Evolutionary conservation across 73 alveolate species (phyloP), one percentile per base, ranked within the genome.

Genomic region (Halteria grandinella): DNA sequence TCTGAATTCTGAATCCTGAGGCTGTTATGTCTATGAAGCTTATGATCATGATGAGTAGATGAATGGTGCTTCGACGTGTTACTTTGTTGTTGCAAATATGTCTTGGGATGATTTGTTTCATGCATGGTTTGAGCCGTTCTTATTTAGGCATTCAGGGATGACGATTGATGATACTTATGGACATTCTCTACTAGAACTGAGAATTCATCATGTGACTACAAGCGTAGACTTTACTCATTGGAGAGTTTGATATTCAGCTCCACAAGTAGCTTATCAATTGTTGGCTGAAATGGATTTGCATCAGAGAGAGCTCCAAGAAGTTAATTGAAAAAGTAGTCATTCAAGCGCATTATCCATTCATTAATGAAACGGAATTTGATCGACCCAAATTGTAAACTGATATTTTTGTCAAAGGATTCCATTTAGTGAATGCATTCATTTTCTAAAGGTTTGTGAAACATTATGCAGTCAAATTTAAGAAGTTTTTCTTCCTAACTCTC

Each of bases 281-380:
- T n/a, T n/a, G n/a, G n/a, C n/a, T n/a, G n/a, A 33, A 69, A 80
- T 11, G 90, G 90, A 44, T 69, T 80, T n/a, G 90, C 47, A 40
- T 53, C 58, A 8, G 85, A 32, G 14, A 69, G 37, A 20, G 85
- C 75, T 15, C 55, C 79, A 24, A 80, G 33, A 47, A 80, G 69
- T 36, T 72, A 20, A n/a, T 58, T 51, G 49, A 80, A 80, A 53
- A 80, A 80, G 63, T 80, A 80, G 54, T 80, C 90, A 37, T 57
- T 60, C 0, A 80, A 32, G 28, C 90, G 34, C 20, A 80, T 2
- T 40, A 60, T 54, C 12, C 40, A 60, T 43, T 80, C 90, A 6
- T 69, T 25, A 36, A 51, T 27, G 73, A 27, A 80, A 33, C 24
- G 25, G 50, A 64, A 34, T 27, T 63, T 80, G 37, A 80, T 69